phyloP scores from a whole-genome alignment of 306 rosid species.

The Medicago arabica region DNA sequence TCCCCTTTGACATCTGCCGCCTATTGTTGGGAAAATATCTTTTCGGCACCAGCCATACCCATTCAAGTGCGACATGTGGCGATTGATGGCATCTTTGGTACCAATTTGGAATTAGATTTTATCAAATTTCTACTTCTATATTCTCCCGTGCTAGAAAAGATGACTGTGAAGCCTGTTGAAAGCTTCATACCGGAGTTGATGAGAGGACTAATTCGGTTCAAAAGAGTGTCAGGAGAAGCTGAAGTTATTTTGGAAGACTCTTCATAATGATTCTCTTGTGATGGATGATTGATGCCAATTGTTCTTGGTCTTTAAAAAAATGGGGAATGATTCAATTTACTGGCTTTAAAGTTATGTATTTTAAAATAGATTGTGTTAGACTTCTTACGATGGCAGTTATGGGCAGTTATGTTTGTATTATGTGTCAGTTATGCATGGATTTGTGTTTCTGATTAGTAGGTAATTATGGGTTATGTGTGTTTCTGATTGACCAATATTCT shows the following conservation, averaged over 20 bases:
- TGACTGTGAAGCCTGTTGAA: slow-evolving; percentile 54
- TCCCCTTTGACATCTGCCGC: background rate
- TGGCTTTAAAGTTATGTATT: no score
- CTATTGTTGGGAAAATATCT: slow-evolving; percentile 37
- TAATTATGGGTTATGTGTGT: no score
- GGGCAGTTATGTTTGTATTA: no score
- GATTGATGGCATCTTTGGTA: background rate
- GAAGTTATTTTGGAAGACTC: slow-evolving; percentile 47
- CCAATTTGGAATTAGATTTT: background rate
- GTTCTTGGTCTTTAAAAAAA: no score
- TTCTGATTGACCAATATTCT: no score
- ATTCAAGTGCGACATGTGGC: background rate
- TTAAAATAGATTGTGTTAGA: no score
- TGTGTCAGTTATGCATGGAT: no score
- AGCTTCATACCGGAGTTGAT: slow-evolving; percentile 29
- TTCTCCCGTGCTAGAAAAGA: slow-evolving; percentile 52
- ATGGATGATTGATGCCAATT: no score
- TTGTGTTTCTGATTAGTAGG: no score
- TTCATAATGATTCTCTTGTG: no score
- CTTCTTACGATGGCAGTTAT: no score
- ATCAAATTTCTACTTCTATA: background rate
- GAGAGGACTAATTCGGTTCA: slow-evolving; percentile 47
- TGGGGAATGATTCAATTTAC: no score
- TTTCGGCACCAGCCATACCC: slow-evolving; percentile 1
- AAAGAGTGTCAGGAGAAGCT: slow-evolving; percentile 58